Base-by-base conservation (phyloP, 441 rosid species). In the Erodium trifolium region DNA sequence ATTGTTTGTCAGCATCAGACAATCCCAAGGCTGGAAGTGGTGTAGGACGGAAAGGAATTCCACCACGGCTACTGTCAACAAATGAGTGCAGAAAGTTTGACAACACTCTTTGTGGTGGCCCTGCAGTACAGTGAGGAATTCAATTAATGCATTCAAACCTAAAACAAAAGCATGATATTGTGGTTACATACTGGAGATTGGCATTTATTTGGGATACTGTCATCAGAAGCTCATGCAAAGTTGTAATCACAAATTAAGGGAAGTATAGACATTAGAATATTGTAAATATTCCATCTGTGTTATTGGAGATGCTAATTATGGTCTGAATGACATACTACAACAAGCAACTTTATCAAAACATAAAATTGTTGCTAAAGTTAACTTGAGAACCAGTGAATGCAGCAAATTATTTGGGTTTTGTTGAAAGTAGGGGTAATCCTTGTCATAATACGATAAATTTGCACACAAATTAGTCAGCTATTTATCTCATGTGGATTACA, bases 21-120 rank as follows among this genome's bases (percentile, higher is more conserved):
- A 94, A 77, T 65, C 99, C 97, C 72, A 94, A 81, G 51, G 80
- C 18, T 13, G 99, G 99, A 67, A 94, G 83, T 47, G 88, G 85
- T 72, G 92, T 65, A 62, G 96, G 93, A 77, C 76, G 91, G 78
- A 94, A 90, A 71, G 99, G 96, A 67, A 88, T 76, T 68, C 90
- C 90, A 70, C 86, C 85, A 62, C 79, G 96, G 79, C 97, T 87
- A 77, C 96, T 90, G 73, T 84, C 97, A 78, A 94, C 95, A 83
- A 94, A 94, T 4, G 99, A 88, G 81, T 84, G 97, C 81, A 94
- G 76, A 84, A 92, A 84, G 71, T 76, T 87, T 70, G 96, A 91
- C 75, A 94, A 75, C 74, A 94, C 91, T 78, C 87, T 84, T 73
- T 94, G 99, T n/a, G 99, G 99, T 53, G 97, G 95, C 68, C 96